These are phyloP conservation scores for Solanum hybrid DNA, from an alignment of 305 asterid genomes.

Conservation along the genomic window DNA sequence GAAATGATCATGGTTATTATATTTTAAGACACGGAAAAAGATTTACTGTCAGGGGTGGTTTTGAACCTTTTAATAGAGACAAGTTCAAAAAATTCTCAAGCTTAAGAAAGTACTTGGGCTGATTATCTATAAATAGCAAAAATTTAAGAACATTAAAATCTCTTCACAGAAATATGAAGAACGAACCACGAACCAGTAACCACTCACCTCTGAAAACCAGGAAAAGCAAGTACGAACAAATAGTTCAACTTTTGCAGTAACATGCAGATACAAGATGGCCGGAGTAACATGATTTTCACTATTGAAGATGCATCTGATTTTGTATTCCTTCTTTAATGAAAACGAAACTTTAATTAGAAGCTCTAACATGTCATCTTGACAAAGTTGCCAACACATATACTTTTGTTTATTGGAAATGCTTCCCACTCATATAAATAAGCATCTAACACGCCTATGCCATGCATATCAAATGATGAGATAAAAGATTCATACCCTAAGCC, in stretches of 20 bases:
- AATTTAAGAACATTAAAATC: neutral
- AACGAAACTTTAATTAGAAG: neutral
- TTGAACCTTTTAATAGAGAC: neutral
- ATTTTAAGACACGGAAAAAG: neutral
- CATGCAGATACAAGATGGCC: neutral
- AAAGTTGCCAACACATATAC: neutral
- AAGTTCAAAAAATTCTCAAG: neutral
- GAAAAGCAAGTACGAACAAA: neutral
- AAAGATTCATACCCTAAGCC: slow-evolving; percentile 48
- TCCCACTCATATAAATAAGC: neutral
- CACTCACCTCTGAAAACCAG: neutral
- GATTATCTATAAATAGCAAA: neutral
- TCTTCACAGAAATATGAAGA: neutral
- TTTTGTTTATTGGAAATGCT: neutral
- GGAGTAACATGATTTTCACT: neutral
- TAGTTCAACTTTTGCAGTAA: neutral
- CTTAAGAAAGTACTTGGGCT: neutral
- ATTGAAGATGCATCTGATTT: neutral
- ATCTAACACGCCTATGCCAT: neutral
- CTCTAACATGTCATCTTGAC: neutral
- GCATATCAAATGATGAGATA: neutral
- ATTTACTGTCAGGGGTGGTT: neutral
- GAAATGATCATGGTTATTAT: neutral
- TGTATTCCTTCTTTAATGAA: neutral
- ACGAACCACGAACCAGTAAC: neutral